Evolutionary conservation across 768 basidiomycete genomes (phyloP).

Genomic region (Rhodotorula kratochvilovae): DNA sequence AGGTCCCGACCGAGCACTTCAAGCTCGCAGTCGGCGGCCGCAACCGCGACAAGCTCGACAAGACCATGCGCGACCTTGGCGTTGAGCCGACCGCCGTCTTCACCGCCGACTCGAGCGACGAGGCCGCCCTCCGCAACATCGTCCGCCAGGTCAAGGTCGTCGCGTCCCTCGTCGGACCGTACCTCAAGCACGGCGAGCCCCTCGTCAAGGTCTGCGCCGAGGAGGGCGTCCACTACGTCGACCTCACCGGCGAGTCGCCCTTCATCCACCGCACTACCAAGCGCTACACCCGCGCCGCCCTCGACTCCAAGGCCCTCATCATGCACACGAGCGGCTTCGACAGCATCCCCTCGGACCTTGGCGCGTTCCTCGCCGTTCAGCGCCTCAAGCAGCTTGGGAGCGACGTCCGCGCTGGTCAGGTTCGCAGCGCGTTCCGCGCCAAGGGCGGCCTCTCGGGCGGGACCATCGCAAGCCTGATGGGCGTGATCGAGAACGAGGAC

Average conservation of each 20-base stretch:
- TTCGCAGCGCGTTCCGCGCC: slow-evolving; percentile 56
- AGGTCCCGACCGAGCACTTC: slow-evolving; percentile 60
- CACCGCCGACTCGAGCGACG: slow-evolving; percentile 59
- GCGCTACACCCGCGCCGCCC: slow-evolving; percentile 65
- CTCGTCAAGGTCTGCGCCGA: slow-evolving; percentile 74
- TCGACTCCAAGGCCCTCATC: slow-evolving; percentile 66
- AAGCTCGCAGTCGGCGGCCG: slow-evolving; percentile 67
- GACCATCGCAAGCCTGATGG: slow-evolving; percentile 52
- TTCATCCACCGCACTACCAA: slow-evolving; percentile 65
- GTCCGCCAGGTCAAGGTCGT: slow-evolving; percentile 63
- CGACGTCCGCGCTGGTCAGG: slow-evolving; percentile 49
- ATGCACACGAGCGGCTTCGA: slow-evolving; percentile 64
- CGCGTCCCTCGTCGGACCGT: slow-evolving; percentile 69
- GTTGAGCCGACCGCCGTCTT: slow-evolving; percentile 52
- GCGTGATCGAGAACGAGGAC: slow-evolving; percentile 47
- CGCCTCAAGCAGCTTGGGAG: slow-evolving; percentile 56
- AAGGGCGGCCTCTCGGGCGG: slow-evolving; percentile 62
- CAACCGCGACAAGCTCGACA: slow-evolving; percentile 60
- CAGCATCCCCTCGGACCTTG: slow-evolving; percentile 69
- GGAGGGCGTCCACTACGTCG: slow-evolving; percentile 76
- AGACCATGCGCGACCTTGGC: slow-evolving; percentile 53
- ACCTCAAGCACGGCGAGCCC: slow-evolving; percentile 64
- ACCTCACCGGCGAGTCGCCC: slow-evolving; percentile 65
- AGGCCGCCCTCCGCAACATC: slow-evolving; percentile 55
- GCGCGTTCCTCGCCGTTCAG: slow-evolving; percentile 64